These are phyloP conservation scores for Sporothrix phasma DNA, from an alignment of 2,329 filamentous ascomycete species.

Conservation along the genomic window DNA sequence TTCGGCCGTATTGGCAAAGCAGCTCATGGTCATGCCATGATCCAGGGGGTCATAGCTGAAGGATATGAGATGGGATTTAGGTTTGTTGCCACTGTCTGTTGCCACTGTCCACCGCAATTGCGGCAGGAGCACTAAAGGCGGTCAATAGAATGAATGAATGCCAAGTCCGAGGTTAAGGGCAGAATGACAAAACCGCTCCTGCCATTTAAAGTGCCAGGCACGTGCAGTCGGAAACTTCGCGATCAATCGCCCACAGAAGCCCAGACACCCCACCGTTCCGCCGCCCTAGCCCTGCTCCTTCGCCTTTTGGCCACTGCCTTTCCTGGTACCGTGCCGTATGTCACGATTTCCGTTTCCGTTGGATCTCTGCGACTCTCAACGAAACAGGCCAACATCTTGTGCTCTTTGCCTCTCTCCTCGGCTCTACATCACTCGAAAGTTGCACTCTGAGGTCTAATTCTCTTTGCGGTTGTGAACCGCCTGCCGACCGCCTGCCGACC, in stretches of 20 bases:
- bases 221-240: not conserved
- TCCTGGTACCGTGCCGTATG: not conserved
- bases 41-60: not conserved
- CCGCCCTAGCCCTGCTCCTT: constrained; percentile 1
- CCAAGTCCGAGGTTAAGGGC: not conserved
- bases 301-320: not conserved
- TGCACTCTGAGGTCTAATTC: not conserved
- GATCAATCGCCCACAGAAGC: not conserved
- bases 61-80: not conserved
- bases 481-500: not conserved
- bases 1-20: not conserved
- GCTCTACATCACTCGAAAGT: not conserved
- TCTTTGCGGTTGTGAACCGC: not conserved
- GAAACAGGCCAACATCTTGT: constrained; percentile 1
- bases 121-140: not conserved
- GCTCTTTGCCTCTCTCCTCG: not conserved
- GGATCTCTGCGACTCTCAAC: not conserved
- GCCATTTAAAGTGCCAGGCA: not conserved
- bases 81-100: not conserved
- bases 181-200: not conserved
- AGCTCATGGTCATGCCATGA: not conserved
- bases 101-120: not conserved
- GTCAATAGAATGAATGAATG: not conserved
- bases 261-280: not conserved
- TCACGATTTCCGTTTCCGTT: not conserved